A percentile compares a stretch with the other conserved stretches of the same genome.
phyloP scores from a whole-genome alignment of 164 flowering plant genomes.

The Vitis riparia region DNA sequence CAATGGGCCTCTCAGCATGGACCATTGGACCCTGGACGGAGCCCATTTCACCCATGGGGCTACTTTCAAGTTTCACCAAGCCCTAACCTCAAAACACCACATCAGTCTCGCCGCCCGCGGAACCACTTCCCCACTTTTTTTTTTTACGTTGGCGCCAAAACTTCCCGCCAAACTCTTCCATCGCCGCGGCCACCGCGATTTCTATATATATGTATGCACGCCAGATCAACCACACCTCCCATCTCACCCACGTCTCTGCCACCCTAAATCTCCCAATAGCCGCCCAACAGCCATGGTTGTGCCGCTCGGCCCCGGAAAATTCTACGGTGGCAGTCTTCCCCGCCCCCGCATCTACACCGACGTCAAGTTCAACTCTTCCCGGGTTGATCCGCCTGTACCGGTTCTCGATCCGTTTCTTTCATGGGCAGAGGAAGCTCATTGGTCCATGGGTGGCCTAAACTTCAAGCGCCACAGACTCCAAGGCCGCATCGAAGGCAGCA shows the following conservation, averaged over 20 bases:
- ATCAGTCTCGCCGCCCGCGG: too few relatives aligned
- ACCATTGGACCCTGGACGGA: too few relatives aligned
- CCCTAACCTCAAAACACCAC: too few relatives aligned
- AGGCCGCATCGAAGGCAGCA: constrained; percentile 82
- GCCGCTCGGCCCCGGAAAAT: constrained; percentile 69
- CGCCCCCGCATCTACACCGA: constrained; percentile 77
- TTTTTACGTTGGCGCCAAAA: neutral
- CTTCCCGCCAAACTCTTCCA: constrained; percentile 1
- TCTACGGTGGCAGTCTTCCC: constrained; percentile 90
- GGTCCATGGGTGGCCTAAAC: constrained; percentile 95
- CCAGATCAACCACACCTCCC: constrained; percentile 1
- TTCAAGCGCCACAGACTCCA: constrained; percentile 69
- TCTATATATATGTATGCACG: constrained; percentile 6
- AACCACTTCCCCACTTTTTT: too few relatives aligned
- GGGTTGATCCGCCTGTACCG: constrained; percentile 73
- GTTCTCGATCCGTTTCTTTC: constrained; percentile 66
- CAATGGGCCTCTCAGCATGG: too few relatives aligned
- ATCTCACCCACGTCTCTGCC: neutral
- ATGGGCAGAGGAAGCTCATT: constrained; percentile 92
- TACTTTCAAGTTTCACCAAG: too few relatives aligned
- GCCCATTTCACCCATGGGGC: too few relatives aligned
- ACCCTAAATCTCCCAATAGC: too few relatives aligned
- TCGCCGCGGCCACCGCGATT: neutral
- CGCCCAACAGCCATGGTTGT: constrained; percentile 46
- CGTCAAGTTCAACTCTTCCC: constrained; percentile 43